A percentile compares a stretch with the other conserved stretches of the same genome.
Conservation (phyloP, 768 basidiomycete species). For the Mycena metata region DNA sequence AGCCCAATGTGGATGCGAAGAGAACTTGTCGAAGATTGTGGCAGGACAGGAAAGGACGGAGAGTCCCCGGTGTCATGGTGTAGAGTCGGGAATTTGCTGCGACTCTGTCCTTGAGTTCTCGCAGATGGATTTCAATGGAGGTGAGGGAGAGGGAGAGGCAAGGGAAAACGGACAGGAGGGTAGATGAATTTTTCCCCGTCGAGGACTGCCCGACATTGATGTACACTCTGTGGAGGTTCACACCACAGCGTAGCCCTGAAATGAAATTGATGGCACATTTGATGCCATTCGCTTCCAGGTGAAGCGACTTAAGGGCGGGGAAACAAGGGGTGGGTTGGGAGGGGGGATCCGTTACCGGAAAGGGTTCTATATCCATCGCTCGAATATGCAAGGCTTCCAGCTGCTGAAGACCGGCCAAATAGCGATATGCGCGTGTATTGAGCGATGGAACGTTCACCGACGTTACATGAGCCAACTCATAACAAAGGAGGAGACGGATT, state of each 20-base stretch:
- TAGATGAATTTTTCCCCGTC: slow-evolving; percentile 5
- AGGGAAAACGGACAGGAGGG: slow-evolving; percentile 10
- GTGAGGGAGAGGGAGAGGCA: slow-evolving; percentile 2
- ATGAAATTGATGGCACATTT: slow-evolving; percentile 12
- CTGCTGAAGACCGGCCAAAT: slow-evolving; percentile 8
- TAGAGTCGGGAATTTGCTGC: slow-evolving; percentile 1
- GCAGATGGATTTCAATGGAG: slow-evolving; percentile 12
- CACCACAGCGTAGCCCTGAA: slow-evolving; percentile 1
- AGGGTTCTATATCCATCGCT: slow-evolving; percentile 12
- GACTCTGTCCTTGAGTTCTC: no score
- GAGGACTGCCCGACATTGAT: background rate
- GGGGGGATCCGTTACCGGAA: background rate
- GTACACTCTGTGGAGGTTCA: background rate
- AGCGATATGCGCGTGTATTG: slow-evolving; percentile 8
- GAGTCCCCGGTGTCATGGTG: slow-evolving; percentile 11
- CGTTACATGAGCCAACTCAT: slow-evolving; percentile 9
- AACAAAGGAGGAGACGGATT: slow-evolving; percentile 14
- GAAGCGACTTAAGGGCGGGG: slow-evolving; percentile 13
- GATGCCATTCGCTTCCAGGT: background rate
- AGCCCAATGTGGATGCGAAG: slow-evolving; percentile 12
- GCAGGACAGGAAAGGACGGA: slow-evolving; percentile 7
- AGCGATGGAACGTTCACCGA: slow-evolving; percentile 5
- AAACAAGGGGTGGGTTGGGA: background rate
- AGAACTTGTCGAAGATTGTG: slow-evolving; percentile 13
- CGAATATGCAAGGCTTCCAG: slow-evolving; percentile 11